Base-by-base conservation (phyloP, 2,329 filamentous ascomycete species). In the Epicoccum nigrum region DNA sequence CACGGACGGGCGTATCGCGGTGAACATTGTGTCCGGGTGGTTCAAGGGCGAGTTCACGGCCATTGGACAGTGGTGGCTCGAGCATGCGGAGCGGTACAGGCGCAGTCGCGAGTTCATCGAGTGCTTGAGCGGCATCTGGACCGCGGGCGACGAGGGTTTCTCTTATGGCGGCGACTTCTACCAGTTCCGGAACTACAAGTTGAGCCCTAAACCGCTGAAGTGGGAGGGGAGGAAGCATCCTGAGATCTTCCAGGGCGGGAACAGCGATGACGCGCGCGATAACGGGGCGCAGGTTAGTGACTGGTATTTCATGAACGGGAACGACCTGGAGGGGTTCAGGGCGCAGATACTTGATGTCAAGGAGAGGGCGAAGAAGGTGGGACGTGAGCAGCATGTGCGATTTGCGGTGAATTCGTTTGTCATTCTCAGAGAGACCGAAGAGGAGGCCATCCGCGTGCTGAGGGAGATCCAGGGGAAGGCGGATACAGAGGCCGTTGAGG, bases 241-340 rank as follows among this genome's bases (percentile, higher is more conserved):
- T 0, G 75, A 81, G 50, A 81, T 82, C 45, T 82, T 82, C 65
- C 80, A 82, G 59, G 79, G 79, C 9, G 79, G 80, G 3, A 82
- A 82, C 60, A 77, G 74, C 21, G 74, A 79, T 41, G 79, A 82
- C 53, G 79, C 80, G 0, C 70, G 78, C 6, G 74, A 77, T 21
- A 82, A 82, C 45, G 79, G 77, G 0, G 78, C 76, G 0, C 63
- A 73, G 17, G 79, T 77, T 2, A 75, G 71, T 2, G 79, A 81
- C 51, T 81, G 77, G 67, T 82, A 82, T 57, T 82, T 82, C 59
- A 82, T 82, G 79, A 82, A 82, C 58, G 79, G 79, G n/a, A 82
- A 82, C 58, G 79, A 80, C 2, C 73, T 82, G 8, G 79, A 81
- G 43, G 79, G 79, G 2, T 81, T 82, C 63, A 73, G 78, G 34